Conservation (phyloP, 345 rosid genomes). For the Crucihimalaya himalaica region DNA sequence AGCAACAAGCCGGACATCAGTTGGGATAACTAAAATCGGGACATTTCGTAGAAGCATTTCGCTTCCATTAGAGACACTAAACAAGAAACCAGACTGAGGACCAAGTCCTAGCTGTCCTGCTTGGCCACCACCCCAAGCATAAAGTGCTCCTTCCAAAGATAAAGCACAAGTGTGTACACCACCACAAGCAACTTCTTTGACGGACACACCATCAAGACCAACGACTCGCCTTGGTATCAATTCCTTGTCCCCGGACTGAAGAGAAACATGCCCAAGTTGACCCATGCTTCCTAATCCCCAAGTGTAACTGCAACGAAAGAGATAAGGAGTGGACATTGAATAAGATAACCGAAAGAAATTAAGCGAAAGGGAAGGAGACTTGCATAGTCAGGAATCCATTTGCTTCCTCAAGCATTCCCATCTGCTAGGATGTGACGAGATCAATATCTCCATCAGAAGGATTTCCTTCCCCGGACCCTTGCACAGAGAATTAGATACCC, state of each 20-base stretch:
- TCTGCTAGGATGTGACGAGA: conserved; percentile 48
- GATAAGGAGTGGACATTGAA: conserved; percentile 35
- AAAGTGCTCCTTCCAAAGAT: conserved; percentile 76
- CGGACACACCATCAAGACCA: conserved; percentile 69
- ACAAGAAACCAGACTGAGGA: conserved; percentile 70
- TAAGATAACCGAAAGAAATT: conserved; percentile 31
- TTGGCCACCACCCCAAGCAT: conserved; percentile 98
- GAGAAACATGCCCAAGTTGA: conserved; percentile 94
- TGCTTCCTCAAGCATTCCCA: conserved; percentile 60
- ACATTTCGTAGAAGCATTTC: conserved; percentile 65
- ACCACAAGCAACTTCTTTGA: conserved; percentile 82
- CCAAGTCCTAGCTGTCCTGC: conserved; percentile 93
- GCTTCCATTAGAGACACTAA: conserved; percentile 60
- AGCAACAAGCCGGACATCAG: conserved; percentile 75
- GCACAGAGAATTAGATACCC: conserved; percentile 47
- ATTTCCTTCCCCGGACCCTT: conserved; percentile 49
- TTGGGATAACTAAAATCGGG: conserved; percentile 72
- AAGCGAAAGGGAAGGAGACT: conserved; percentile 60
- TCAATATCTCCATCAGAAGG: conserved; percentile 51
- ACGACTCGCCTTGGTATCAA: conserved; percentile 86
- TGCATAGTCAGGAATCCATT: conserved; percentile 61
- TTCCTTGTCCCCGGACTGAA: conserved; percentile 88
- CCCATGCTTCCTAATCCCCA: conserved; percentile 97
- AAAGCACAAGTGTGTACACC: conserved; percentile 92
- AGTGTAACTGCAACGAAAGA: conserved; percentile 64